phyloP scores from a whole-genome alignment of 495 filamentous ascomycete species.

The Penicillium samsonianum region DNA sequence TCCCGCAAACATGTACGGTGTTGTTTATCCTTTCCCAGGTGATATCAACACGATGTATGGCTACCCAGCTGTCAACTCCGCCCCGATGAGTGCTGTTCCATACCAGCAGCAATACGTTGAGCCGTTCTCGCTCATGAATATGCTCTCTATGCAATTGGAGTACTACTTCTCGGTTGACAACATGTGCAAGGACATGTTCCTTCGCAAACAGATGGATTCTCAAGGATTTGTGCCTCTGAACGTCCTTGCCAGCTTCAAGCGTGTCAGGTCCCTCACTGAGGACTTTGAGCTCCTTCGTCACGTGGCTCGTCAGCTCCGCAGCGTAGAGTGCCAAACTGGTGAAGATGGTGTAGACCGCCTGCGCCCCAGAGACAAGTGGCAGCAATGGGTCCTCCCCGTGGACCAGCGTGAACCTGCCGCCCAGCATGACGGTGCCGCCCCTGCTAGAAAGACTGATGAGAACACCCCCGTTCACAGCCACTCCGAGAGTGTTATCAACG shows the following conservation, averaged over 20 bases:
- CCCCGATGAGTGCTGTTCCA: slow-evolving; percentile 61
- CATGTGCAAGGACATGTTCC: slow-evolving; percentile 88
- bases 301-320: slow-evolving; percentile 68
- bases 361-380: slow-evolving; percentile 75
- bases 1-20: slow-evolving; percentile 39
- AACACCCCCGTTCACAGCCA: slow-evolving; percentile 29
- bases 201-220: slow-evolving; percentile 89
- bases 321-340: slow-evolving; percentile 67
- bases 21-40: slow-evolving; percentile 38
- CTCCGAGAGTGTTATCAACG: slow-evolving; percentile 33
- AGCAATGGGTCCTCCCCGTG: slow-evolving; percentile 71
- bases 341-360: slow-evolving; percentile 77
- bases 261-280: slow-evolving; percentile 73
- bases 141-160: slow-evolving; percentile 68
- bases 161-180: slow-evolving; percentile 98
- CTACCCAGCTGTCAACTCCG: slow-evolving; percentile 55
- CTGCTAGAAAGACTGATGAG: slow-evolving; percentile 31
- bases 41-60: slow-evolving; percentile 51
- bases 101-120: slow-evolving; percentile 62
- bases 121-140: slow-evolving; percentile 52
- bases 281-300: slow-evolving; percentile 72
- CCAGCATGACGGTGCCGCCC: slow-evolving; percentile 57
- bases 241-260: slow-evolving; percentile 79
- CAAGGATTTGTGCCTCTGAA: slow-evolving; percentile 84
- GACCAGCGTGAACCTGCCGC: slow-evolving; percentile 61